A percentile compares a stretch with the other conserved stretches of the same genome.
These are phyloP conservation scores for Silene vulgaris DNA, from an alignment of 179 eudicot species.

Conservation along the genomic window DNA sequence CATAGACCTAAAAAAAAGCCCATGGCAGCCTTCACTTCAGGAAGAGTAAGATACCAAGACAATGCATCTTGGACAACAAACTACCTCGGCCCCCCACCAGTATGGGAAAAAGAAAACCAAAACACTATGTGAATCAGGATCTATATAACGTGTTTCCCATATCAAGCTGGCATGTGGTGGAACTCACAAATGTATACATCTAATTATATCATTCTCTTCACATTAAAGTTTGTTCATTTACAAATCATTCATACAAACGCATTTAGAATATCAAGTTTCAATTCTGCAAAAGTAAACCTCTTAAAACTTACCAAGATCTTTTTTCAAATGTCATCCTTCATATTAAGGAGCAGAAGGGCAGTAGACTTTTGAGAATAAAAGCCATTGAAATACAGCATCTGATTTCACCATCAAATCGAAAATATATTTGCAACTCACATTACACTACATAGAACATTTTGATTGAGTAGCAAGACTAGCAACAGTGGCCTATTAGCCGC, in stretches of 20 bases:
- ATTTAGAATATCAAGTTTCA: background rate
- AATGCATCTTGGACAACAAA: background rate
- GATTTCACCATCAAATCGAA: no score
- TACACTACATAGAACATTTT: no score
- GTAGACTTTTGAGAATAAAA: background rate
- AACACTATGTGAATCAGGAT: no score
- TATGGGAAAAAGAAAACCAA: background rate
- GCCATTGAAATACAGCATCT: no score
- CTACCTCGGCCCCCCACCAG: background rate
- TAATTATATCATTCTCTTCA: background rate
- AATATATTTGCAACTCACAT: background rate
- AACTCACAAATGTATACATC: background rate
- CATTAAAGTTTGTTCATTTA: background rate
- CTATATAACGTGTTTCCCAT: background rate
- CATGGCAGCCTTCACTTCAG: background rate
- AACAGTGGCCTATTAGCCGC: background rate
- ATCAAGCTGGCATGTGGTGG: background rate
- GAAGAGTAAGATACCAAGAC: background rate
- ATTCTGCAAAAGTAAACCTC: background rate
- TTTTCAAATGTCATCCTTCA: background rate
- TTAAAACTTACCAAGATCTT: background rate
- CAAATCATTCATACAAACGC: background rate
- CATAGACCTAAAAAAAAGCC: background rate
- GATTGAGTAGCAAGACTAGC: no score
- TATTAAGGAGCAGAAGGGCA: background rate